Percentiles rank a stretch among this genome's conserved stretches.
phyloP scores from a whole-genome alignment of 768 basidiomycete species.

The Jaapia argillacea region DNA sequence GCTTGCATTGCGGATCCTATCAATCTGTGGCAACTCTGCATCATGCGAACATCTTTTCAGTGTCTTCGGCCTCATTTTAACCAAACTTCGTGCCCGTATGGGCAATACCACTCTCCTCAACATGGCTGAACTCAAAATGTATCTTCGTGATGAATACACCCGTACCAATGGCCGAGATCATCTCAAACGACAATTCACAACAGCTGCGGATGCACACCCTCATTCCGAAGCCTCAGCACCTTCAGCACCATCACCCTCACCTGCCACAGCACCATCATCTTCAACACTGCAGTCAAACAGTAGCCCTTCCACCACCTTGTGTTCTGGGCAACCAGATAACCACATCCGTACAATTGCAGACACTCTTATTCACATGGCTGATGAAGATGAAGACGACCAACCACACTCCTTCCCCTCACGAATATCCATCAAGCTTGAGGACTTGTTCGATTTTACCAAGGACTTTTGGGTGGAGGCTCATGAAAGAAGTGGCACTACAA shows the following conservation, averaged over 20 bases:
- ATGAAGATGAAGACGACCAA: constrained; percentile 4
- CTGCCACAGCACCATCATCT: not conserved
- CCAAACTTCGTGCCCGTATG: constrained; percentile 16
- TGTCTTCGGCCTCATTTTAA: constrained; percentile 19
- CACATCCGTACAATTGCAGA: too few relatives aligned
- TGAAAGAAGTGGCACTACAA: constrained; percentile 1
- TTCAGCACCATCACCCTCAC: not conserved
- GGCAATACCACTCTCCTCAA: constrained; percentile 11
- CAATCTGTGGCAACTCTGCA: constrained; percentile 20
- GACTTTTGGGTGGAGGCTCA: constrained; percentile 6
- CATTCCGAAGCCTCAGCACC: not conserved
- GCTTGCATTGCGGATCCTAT: constrained; percentile 14
- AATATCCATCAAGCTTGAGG: not conserved
- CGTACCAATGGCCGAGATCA: constrained; percentile 4
- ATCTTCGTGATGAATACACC: constrained; percentile 18
- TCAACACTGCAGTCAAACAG: too few relatives aligned
- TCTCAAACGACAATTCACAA: constrained; percentile 2
- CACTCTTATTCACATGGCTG: constrained; percentile 1
- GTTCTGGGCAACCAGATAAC: not conserved
- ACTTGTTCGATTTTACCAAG: constrained; percentile 5
- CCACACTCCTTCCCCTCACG: constrained; percentile 4
- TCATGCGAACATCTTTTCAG: constrained; percentile 22
- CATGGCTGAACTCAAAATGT: constrained; percentile 20
- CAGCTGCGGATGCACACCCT: not conserved
- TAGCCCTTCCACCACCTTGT: not conserved